Percentiles rank a stretch among this genome's conserved stretches.
Evolutionary conservation across 208 protist species (phyloP).

Genomic region (Acanthamoeba royreba): DNA sequence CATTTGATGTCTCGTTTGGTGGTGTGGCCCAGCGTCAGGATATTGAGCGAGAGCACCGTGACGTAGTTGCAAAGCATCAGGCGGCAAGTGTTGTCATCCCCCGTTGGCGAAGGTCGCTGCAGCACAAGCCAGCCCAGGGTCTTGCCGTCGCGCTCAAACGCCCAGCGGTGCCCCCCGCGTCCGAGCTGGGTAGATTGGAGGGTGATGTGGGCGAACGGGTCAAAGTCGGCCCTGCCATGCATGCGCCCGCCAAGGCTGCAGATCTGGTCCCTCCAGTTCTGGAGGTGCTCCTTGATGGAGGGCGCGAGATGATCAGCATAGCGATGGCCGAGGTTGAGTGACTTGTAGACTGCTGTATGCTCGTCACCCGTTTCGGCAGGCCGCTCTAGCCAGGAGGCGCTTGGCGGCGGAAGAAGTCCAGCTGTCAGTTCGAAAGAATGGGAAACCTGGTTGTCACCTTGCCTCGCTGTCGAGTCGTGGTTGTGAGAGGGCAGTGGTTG

Average conservation of each 20-base stretch:
- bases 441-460: too few relatives aligned
- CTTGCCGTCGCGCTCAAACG: neutral
- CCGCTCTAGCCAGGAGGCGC: neutral
- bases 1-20: neutral
- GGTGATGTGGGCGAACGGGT: neutral
- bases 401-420: neutral
- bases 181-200: neutral
- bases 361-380: neutral
- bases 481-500: too few relatives aligned
- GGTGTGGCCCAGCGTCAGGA: neutral
- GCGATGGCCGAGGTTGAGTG: neutral
- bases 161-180: neutral
- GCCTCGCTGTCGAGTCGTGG: too few relatives aligned
- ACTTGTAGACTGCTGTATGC: neutral
- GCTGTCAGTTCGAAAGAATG: too few relatives aligned
- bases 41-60: neutral
- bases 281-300: neutral
- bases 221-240: neutral
- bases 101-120: neutral
- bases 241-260: neutral
- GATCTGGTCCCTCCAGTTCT: constrained; percentile 5
- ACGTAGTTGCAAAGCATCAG: neutral
- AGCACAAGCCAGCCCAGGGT: neutral
- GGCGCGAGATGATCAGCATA: neutral
- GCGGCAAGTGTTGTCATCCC: neutral